Conservation (phyloP, 1,139 yeast species). For the Hanseniaspora gamundiae region DNA sequence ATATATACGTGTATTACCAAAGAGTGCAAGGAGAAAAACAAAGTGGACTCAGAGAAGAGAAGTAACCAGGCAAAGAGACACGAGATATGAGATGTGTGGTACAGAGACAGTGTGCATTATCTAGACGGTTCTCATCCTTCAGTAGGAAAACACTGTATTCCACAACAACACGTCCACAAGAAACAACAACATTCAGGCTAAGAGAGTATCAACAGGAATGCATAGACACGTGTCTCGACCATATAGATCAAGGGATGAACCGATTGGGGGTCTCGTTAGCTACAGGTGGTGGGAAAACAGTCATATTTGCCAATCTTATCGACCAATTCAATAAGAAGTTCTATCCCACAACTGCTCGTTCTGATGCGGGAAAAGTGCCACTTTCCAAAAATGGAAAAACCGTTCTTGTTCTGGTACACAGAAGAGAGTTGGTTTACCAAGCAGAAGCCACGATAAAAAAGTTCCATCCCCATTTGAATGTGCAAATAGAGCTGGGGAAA, state of each 20-base stretch:
- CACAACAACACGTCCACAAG: too few species aligned
- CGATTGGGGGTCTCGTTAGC: conserved; percentile 80
- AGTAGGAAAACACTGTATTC: too few species aligned
- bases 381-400: conserved; percentile 32
- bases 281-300: conserved; percentile 94
- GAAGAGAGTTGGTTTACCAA: conserved; percentile 68
- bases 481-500: conserved; percentile 67
- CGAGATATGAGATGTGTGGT: too few species aligned
- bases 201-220: conserved; percentile 68
- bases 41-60: too few species aligned
- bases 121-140: too few species aligned
- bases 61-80: too few species aligned
- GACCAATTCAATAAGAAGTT: conserved; percentile 27
- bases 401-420: conserved; percentile 63
- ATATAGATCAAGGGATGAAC: conserved; percentile 35
- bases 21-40: too few species aligned
- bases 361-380: background rate
- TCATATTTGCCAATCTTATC: conserved; percentile 61
- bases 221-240: conserved; percentile 39
- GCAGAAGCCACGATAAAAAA: conserved; percentile 41
- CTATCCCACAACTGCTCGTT: background rate
- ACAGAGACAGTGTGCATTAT: too few species aligned
- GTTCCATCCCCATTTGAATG: conserved; percentile 38
- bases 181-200: conserved; percentile 15
- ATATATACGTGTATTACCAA: too few species aligned